Percentiles rank a stretch among this genome's conserved stretches.
These are phyloP conservation scores for Basidiobolus meristosporus DNA, from an alignment of 371 early-diverging fungal species.

Conservation along the genomic window DNA sequence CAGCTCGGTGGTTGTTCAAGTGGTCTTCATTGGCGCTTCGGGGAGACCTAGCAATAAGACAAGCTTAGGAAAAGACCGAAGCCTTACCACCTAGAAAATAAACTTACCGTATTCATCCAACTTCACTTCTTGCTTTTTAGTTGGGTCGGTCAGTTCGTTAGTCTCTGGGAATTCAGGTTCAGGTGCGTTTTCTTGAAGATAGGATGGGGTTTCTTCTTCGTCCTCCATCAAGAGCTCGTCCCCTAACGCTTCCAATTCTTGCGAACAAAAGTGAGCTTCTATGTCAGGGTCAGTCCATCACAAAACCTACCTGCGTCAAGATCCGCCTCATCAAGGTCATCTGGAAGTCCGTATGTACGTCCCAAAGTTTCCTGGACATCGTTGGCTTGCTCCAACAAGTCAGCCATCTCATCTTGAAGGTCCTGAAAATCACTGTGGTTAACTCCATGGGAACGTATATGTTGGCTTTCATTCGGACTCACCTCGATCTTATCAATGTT, in stretches of 20 bases:
- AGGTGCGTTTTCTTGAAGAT: slow-evolving; percentile 27
- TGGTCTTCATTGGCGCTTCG: no score
- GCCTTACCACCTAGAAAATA: no score
- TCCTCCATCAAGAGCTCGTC: slow-evolving; percentile 73
- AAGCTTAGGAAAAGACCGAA: no score
- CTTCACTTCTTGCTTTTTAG: no score
- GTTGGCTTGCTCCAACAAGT: slow-evolving; percentile 83
- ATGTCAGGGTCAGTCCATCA: no score
- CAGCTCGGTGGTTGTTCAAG: no score
- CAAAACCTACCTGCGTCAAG: slow-evolving; percentile 63
- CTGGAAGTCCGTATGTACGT: slow-evolving; percentile 78
- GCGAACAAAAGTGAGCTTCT: not conserved
- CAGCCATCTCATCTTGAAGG: slow-evolving; percentile 94
- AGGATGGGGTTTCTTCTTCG: slow-evolving; percentile 52
- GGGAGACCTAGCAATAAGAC: no score
- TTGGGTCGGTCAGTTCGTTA: not conserved
- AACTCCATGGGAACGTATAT: not conserved
- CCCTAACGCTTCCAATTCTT: slow-evolving; percentile 86
- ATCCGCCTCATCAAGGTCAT: slow-evolving; percentile 89
- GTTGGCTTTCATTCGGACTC: slow-evolving; percentile 2
- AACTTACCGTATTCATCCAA: no score
- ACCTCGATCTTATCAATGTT: slow-evolving; percentile 86
- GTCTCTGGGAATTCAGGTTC: slow-evolving; percentile 8
- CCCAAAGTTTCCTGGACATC: slow-evolving; percentile 89
- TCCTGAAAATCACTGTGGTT: slow-evolving; percentile 18